Evolutionary conservation across 192 early-diverging fungal genomes (phyloP), one percentile per base, ranked within the genome.

Genomic region (Umbelopsis ramanniana): DNA sequence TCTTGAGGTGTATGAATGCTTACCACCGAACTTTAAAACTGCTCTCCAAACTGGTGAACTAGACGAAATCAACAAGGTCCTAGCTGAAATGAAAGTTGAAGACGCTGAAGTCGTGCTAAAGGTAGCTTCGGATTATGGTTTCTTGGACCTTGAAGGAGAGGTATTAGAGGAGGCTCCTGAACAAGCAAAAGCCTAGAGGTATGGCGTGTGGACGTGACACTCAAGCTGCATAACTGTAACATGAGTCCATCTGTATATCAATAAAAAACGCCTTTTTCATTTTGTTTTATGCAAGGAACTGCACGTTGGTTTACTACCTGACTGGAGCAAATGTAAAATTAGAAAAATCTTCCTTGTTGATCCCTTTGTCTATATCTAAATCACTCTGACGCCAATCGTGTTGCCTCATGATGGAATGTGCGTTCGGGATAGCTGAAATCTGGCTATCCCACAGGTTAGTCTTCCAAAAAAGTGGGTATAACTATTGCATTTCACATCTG

Each of bases 31-130:
- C 37, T 93, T 96, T 75, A 90, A 90, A 79, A 82, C 84, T 11
- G 96, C 96, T 4, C 77, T 98, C 7, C 75, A 90, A 46, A 85
- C 89, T 2, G 90, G 88, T 24, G 92, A 94, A 24, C 79, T 97
- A 12, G 93, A 92, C 9, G 89, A 90, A 43, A 91, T 98, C 47
- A 97, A 98, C 79, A 89, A 86, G 40, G 90, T 88, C 33, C 78
- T 98, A 38, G 89, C 87, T 29, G 87, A 81, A 7, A 87, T 93
- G 66, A 70, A 79, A 5, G 87, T 90, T 0, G 82, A 90, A 23
- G 87, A 94, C 71, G 94, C 91, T 6, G 93, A 96, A 81, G 80
- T 85, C 57, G 76, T 95, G n/a, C 84, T 98, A 21, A 72, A 88
- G 29, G 79, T 89, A 15, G 94, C 93, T 66, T 87, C 86, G 23